phyloP scores from a whole-genome alignment of 306 rosid genomes.

The Spatholobus suberectus region DNA sequence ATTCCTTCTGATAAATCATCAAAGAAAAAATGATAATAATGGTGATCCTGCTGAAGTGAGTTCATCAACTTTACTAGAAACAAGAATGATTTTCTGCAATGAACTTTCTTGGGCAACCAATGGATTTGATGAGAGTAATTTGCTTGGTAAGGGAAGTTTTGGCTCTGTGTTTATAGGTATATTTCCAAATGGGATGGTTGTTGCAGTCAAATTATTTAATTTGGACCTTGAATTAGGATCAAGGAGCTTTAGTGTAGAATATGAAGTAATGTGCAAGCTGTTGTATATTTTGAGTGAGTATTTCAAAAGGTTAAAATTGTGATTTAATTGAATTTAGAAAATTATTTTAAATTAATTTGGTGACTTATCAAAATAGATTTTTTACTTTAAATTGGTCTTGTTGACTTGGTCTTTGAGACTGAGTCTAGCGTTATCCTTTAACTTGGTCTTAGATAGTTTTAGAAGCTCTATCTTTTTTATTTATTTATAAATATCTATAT shows the following conservation, averaged over 20 bases:
- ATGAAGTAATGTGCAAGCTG: slow-evolving; percentile 42
- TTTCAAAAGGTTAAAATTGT: too few species aligned
- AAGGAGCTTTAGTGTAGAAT: slow-evolving; percentile 37
- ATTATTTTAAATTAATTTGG: too few species aligned
- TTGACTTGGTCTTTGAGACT: too few species aligned
- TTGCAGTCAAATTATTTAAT: slow-evolving; percentile 35
- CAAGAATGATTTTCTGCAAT: slow-evolving; percentile 12
- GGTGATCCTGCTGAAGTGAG: background rate
- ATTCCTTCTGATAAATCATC: background rate
- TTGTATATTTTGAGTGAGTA: too few species aligned
- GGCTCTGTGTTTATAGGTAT: slow-evolving; percentile 23
- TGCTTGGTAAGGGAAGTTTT: slow-evolving; percentile 34
- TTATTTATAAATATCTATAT: too few species aligned
- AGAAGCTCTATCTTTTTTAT: too few species aligned
- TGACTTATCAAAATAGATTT: too few species aligned
- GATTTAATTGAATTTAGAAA: too few species aligned
- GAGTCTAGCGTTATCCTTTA: too few species aligned
- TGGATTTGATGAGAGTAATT: slow-evolving; percentile 37
- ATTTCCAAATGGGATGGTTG: slow-evolving; percentile 27
- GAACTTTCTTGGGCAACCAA: slow-evolving; percentile 36
- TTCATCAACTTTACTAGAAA: background rate
- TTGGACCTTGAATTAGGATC: slow-evolving; percentile 29
- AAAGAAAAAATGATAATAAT: background rate
- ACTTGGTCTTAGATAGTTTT: too few species aligned
- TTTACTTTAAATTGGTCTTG: too few species aligned